A percentile compares a stretch with the other conserved stretches of the same genome.
Evolutionary conservation across 179 eudicot genomes (phyloP).

Genomic region (Heliamphora pulchella): DNA sequence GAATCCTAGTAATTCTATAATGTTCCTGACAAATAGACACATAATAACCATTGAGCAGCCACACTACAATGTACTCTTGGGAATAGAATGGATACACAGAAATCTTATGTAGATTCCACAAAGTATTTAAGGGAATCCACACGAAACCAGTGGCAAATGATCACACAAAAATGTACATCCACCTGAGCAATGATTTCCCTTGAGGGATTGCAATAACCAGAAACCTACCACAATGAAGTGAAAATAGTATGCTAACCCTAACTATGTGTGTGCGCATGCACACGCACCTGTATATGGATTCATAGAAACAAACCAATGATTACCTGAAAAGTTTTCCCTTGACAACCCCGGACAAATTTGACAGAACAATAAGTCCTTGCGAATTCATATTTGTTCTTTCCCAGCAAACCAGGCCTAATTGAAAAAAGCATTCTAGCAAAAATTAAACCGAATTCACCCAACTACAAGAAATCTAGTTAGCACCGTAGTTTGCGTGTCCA

Average conservation of each 20-base stretch:
- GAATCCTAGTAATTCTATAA: neutral
- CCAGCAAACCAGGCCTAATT: slow-evolving; percentile 92
- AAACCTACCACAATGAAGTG: neutral
- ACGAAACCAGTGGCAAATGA: neutral
- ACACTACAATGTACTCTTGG: neutral
- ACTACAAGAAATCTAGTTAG: slow-evolving; percentile 3
- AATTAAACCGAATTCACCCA: slow-evolving; percentile 9
- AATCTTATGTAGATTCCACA: neutral
- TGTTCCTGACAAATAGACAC: too few relatives aligned
- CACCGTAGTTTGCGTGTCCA: neutral
- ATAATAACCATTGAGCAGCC: neutral
- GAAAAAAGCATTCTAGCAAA: slow-evolving; percentile 13
- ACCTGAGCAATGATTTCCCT: slow-evolving; percentile 2
- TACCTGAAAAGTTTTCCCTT: slow-evolving; percentile 74
- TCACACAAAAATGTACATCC: neutral
- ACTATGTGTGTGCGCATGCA: neutral
- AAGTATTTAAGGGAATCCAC: neutral
- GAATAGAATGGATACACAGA: too few relatives aligned
- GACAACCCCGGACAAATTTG: slow-evolving; percentile 32
- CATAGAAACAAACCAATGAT: neutral
- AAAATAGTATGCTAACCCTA: neutral
- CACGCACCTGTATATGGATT: neutral
- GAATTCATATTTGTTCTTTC: slow-evolving; percentile 78
- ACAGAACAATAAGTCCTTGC: slow-evolving; percentile 80
- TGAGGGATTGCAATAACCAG: neutral